Base-by-base conservation (phyloP, 2,329 filamentous ascomycete genomes). In the Trichoderma aggressivum region DNA sequence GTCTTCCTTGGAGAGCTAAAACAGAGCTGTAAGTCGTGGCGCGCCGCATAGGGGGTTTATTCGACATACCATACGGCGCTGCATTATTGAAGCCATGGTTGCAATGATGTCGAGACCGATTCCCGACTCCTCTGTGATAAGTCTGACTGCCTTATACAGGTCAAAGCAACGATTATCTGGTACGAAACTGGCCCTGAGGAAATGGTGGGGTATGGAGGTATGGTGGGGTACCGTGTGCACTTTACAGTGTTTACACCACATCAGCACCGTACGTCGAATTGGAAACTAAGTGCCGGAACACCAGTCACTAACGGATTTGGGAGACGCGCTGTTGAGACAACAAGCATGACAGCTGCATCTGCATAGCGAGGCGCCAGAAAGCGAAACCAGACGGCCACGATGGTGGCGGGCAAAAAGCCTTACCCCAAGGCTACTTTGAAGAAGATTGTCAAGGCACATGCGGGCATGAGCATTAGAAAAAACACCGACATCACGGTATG, bases 1-100 rank as follows among this genome's bases (percentile, higher is more conserved):
- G 77, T 98, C 95, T 80, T 97, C 95, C 80, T 94, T 97, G 59
- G 93, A 94, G 75, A 99, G 91, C 96, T 98, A 78, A 28, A 21
- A 58, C 32, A 36, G 39, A n/a, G 16, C 28, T 53, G 66, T 69
- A 30, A 69, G 66, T 43, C 5, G 30, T 24, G 43, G 66, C 56
- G 16, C 21, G 10, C 16, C 36, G 39, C 16, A n/a, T 53, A 12
- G 7, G 11, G 53, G 12, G 3, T 5, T 14, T 14, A 18, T 59
- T n/a, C 18, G 8, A 60, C 61, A 7, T 81, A 89, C 88, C 88
- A 90, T 90, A 73, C 88, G 88, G 75, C 86, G 84, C 78, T 89
- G 86, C 80, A 90, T 81, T 81, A 87, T 84, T 60, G 81, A 81
- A 65, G 82, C 77, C 81, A 83, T 83, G 58, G 36, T 77, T 73